Percentiles rank a stretch among this genome's conserved stretches.
These are phyloP conservation scores for Trametopsis cervina DNA, from an alignment of 768 basidiomycete species.

Conservation along the genomic window DNA sequence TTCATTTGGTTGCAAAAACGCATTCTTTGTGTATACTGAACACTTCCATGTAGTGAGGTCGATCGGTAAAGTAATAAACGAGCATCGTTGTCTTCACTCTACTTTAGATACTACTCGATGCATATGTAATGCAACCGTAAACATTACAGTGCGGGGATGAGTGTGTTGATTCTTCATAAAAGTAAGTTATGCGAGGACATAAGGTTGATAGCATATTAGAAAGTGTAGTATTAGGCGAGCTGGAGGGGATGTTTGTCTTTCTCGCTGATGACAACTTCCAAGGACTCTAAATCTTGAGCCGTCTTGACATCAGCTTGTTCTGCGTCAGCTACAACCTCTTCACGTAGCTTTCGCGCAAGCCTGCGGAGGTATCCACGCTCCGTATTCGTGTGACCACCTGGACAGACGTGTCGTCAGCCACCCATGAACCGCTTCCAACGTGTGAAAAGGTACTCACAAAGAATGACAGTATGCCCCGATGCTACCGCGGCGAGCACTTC, in stretches of 20 bases:
- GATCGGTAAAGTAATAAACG: slow-evolving; percentile 29
- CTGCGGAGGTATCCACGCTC: slow-evolving; percentile 88
- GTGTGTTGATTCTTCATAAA: too few species aligned
- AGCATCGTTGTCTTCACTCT: not conserved
- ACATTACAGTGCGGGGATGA: not conserved
- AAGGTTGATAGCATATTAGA: not conserved
- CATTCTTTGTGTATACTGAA: not conserved
- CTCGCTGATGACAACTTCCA: slow-evolving; percentile 66
- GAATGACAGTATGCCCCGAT: slow-evolving; percentile 68
- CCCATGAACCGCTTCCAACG: not conserved
- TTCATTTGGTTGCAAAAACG: slow-evolving; percentile 1
- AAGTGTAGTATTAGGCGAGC: slow-evolving; percentile 40
- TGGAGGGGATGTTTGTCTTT: slow-evolving; percentile 70
- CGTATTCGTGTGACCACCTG: slow-evolving; percentile 92
- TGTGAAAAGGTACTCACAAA: slow-evolving; percentile 49
- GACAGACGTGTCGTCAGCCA: not conserved
- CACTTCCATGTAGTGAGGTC: slow-evolving; percentile 31
- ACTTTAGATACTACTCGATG: not conserved
- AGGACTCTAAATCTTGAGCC: slow-evolving; percentile 17
- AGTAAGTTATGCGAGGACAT: not conserved
- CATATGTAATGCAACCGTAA: not conserved
- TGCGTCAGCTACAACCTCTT: slow-evolving; percentile 36
- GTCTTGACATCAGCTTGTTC: slow-evolving; percentile 28
- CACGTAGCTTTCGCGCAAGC: slow-evolving; percentile 56
- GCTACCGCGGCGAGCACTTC: slow-evolving; percentile 80